These are phyloP conservation scores for Leonotis leonurus DNA, from an alignment of 257 asterid genomes.

Conservation along the genomic window DNA sequence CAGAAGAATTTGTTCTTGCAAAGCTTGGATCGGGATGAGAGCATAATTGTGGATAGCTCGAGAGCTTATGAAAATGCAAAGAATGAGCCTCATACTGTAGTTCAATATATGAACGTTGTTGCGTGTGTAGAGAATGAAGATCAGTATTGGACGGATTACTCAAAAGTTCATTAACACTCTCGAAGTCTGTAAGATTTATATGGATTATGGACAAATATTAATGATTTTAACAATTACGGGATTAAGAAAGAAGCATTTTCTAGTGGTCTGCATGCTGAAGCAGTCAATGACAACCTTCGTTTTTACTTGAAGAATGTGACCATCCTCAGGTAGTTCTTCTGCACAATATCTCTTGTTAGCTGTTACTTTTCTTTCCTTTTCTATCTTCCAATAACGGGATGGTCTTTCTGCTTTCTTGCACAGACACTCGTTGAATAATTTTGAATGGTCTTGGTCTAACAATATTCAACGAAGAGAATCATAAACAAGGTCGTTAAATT, in stretches of 20 bases:
- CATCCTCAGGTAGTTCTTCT: slow-evolving; percentile 60
- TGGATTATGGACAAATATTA: slow-evolving; percentile 57
- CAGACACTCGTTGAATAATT: slow-evolving; percentile 3
- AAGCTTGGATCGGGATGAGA: slow-evolving; percentile 60
- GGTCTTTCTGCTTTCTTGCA: slow-evolving; percentile 18
- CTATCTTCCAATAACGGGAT: no score
- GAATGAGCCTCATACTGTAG: slow-evolving; percentile 31
- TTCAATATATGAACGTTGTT: slow-evolving; percentile 69
- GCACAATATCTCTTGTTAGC: no score
- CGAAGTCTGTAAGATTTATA: slow-evolving; percentile 74
- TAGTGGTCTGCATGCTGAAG: slow-evolving; percentile 56
- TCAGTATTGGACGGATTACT: slow-evolving; percentile 88
- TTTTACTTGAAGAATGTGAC: slow-evolving; percentile 95
- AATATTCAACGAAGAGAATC: no score
- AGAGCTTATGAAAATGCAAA: slow-evolving; percentile 24
- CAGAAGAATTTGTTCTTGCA: slow-evolving; percentile 78
- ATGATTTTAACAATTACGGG: slow-evolving; percentile 63
- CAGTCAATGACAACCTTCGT: slow-evolving; percentile 77
- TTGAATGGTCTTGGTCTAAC: no score
- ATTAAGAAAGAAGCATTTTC: slow-evolving; percentile 65
- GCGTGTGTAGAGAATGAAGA: slow-evolving; percentile 68
- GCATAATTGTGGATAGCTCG: slow-evolving; percentile 17
- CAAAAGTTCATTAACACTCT: slow-evolving; percentile 91
- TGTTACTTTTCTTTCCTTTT: no score
- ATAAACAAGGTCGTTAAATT: no score